Evolutionary conservation across 164 flowering plant species (phyloP).

Genomic region (Houttuynia cordata): DNA sequence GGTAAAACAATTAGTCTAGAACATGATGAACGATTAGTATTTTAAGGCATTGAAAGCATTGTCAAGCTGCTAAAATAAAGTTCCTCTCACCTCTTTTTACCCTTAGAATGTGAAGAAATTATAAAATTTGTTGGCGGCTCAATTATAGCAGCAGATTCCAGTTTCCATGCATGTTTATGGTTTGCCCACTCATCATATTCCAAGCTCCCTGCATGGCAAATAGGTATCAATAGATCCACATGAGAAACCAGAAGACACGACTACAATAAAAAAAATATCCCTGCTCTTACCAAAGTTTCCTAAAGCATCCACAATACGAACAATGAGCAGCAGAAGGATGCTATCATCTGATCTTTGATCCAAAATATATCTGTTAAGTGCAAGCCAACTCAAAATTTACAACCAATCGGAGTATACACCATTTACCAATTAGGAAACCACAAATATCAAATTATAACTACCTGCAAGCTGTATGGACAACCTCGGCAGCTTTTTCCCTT

Average conservation of each 20-base stretch:
- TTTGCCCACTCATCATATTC: conserved; percentile 95
- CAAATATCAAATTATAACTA: conserved; percentile 20
- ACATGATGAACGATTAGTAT: too few species aligned
- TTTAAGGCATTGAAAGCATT: too few species aligned
- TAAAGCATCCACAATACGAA: conserved; percentile 86
- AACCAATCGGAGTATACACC: conserved; percentile 2
- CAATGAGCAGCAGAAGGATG: conserved; percentile 70
- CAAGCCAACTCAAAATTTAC: conserved; percentile 11
- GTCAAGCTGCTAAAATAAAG: too few species aligned
- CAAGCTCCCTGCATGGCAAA: conserved; percentile 51
- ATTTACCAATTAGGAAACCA: not conserved
- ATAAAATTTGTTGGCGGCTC: conserved; percentile 88
- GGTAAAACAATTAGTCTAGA: not conserved
- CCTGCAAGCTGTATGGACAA: conserved; percentile 78
- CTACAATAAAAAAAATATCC: not conserved
- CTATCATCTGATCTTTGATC: conserved; percentile 96
- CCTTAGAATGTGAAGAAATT: conserved; percentile 58
- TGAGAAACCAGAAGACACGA: conserved; percentile 1
- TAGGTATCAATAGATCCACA: not conserved
- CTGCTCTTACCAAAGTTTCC: conserved; percentile 71
- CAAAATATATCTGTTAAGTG: conserved; percentile 52
- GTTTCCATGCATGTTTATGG: conserved; percentile 94
- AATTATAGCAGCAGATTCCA: conserved; percentile 79
- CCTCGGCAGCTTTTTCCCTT: conserved; percentile 75
- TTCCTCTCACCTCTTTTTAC: conserved; percentile 62